Base-by-base conservation (phyloP, 148 eudicot species). In the Agrostemma githago region DNA sequence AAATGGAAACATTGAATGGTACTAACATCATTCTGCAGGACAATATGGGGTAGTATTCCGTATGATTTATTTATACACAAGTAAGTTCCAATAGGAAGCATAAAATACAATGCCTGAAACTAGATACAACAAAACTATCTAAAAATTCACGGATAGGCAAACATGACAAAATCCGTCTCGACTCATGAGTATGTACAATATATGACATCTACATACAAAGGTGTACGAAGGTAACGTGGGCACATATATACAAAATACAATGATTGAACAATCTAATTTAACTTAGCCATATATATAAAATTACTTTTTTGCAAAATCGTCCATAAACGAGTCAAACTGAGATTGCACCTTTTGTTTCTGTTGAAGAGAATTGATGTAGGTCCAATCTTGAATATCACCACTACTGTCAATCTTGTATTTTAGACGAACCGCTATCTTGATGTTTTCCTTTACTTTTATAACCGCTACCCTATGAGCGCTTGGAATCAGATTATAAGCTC, bases 361-460 rank as follows among this genome's bases (percentile, higher is more conserved):
- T 48, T 65, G 68, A n/a, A 65, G 68, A 65, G 46, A 65, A 40
- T 40, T 14, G 21, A 40, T 65, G 48, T 65, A 65, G 3, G 7
- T 65, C 68, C 68, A 65, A 2, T 65, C 68, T 65, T 65, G 68
- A 65, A 65, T 40, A 40, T 65, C 48, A 65, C 68, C 68, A 65
- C 44, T 65, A 6, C 41, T 65, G 41, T 58, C 17, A 21, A 51
- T 40, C 37, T 43, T 44, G 59, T 76, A 59, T 10, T 68, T 54
- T 14, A 68, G 5, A 76, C 42, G 59, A 21, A 76, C 9, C 2
- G 43, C 16, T 41, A 75, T 46, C 58, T 21, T 68, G 19, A 40
- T 65, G 8, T 40, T 16, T 40, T 6, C 46, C 41, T 43, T 14
- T 4, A 65, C 43, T 6, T 46, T 9, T 65, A 65, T 46, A 46